Conservation (phyloP, 495 filamentous ascomycete species). For the Poronia punctata region DNA sequence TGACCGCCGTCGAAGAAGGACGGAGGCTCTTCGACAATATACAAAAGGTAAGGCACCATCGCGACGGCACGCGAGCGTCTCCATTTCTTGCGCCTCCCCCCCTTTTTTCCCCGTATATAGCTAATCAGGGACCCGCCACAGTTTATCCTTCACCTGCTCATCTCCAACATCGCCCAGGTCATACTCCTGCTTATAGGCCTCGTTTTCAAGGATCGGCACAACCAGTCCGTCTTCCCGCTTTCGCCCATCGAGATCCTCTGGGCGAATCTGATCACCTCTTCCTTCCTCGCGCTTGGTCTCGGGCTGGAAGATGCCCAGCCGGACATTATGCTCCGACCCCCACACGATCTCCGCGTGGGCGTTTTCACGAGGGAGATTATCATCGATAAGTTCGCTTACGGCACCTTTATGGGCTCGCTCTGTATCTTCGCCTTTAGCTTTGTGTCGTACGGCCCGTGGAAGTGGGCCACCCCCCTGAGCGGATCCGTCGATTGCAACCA, state of each 20-base stretch:
- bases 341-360: slow-evolving; percentile 41
- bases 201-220: slow-evolving; percentile 43
- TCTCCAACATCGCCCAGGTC: slow-evolving; percentile 54
- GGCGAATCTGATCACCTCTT: slow-evolving; percentile 56
- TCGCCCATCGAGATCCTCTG: slow-evolving; percentile 54
- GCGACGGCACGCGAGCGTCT: slow-evolving; percentile 3
- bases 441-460: slow-evolving; percentile 42
- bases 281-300: slow-evolving; percentile 51
- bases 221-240: slow-evolving; percentile 49
- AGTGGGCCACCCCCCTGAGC: slow-evolving; percentile 21
- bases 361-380: slow-evolving; percentile 53
- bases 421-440: slow-evolving; percentile 46
- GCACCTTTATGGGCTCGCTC: slow-evolving; percentile 49
- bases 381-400: slow-evolving; percentile 51
- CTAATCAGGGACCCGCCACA: slow-evolving; percentile 21
- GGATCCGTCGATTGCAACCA: slow-evolving; percentile 41
- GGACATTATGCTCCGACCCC: slow-evolving; percentile 49
- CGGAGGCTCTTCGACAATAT: slow-evolving; percentile 62
- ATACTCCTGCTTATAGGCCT: slow-evolving; percentile 49
- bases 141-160: slow-evolving; percentile 53
- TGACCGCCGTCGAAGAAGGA: slow-evolving; percentile 57
- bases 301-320: slow-evolving; percentile 51
- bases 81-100: background rate
- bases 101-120: background rate
- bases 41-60: slow-evolving; percentile 46